These are phyloP conservation scores for Umbellularia californica DNA, from an alignment of 164 flowering plant genomes.

Conservation along the genomic window DNA sequence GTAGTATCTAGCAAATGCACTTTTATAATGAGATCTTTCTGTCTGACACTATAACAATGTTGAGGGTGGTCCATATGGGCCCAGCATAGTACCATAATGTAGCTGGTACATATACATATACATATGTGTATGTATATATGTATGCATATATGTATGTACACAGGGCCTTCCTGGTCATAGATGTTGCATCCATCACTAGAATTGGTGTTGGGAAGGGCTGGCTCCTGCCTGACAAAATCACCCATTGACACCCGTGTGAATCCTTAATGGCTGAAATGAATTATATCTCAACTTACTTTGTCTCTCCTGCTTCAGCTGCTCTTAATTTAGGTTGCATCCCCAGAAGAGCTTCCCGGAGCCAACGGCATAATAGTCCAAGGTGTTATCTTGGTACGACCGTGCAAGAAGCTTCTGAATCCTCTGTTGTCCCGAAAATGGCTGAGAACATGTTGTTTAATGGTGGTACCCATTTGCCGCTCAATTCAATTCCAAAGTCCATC, in stretches of 20 bases:
- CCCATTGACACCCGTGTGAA: neutral
- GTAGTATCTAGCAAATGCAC: too few relatives aligned
- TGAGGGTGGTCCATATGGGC: too few relatives aligned
- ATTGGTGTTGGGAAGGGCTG: neutral
- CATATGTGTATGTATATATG: too few relatives aligned
- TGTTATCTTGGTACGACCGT: constrained; percentile 50
- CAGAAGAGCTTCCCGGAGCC: constrained; percentile 85
- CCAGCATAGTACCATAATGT: too few relatives aligned
- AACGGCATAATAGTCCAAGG: constrained; percentile 63
- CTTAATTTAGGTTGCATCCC: constrained; percentile 82
- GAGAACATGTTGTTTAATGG: constrained; percentile 20
- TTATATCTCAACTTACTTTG: neutral
- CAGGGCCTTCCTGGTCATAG: too few relatives aligned
- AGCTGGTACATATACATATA: too few relatives aligned
- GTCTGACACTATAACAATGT: too few relatives aligned
- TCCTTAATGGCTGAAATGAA: neutral
- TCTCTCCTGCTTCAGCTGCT: constrained; percentile 54
- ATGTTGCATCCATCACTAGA: too few relatives aligned
- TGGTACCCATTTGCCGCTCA: constrained; percentile 16
- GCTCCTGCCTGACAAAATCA: neutral
- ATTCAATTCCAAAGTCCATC: constrained; percentile 6
- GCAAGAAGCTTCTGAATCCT: constrained; percentile 29
- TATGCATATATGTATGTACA: too few relatives aligned
- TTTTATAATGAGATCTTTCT: too few relatives aligned
- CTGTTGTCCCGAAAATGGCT: constrained; percentile 21